Percentiles rank a stretch among this genome's conserved stretches.
Conservation (phyloP, 306 rosid species). For the Vigna radiata region DNA sequence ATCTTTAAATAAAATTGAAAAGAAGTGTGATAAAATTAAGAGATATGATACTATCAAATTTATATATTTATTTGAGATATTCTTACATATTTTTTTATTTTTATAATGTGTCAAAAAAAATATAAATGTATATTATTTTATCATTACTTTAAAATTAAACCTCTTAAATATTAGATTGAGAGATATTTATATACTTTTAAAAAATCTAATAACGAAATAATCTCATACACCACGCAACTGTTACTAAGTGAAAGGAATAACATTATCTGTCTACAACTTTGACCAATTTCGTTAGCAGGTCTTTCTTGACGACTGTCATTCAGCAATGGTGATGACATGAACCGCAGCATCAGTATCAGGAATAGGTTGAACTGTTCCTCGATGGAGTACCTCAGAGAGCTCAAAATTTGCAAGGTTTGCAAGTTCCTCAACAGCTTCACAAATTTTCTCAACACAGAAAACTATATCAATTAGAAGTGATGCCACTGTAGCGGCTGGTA, state of each 20-base stretch:
- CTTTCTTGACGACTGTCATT: not conserved
- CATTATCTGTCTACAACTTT: not conserved
- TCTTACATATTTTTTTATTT: no score
- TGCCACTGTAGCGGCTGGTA: constrained; percentile 47
- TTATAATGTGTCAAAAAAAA: no score
- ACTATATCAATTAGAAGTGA: constrained; percentile 50
- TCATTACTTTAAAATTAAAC: no score
- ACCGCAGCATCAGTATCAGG: constrained; percentile 13
- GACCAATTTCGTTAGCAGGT: not conserved
- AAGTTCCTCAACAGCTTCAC: constrained; percentile 46
- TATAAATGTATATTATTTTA: no score
- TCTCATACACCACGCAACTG: no score
- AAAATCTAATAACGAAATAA: no score
- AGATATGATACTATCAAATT: no score
- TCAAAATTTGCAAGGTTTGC: constrained; percentile 45
- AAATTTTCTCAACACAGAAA: constrained; percentile 42
- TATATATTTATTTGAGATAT: no score
- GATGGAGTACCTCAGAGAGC: constrained; percentile 14
- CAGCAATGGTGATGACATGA: constrained; percentile 33
- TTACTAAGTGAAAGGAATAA: not conserved
- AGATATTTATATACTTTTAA: no score
- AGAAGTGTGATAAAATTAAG: no score
- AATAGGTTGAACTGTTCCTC: constrained; percentile 42
- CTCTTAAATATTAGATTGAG: no score
- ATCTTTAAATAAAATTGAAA: no score